Base-by-base conservation (phyloP, 2,329 filamentous ascomycete species). In the Colletotrichum siamense region DNA sequence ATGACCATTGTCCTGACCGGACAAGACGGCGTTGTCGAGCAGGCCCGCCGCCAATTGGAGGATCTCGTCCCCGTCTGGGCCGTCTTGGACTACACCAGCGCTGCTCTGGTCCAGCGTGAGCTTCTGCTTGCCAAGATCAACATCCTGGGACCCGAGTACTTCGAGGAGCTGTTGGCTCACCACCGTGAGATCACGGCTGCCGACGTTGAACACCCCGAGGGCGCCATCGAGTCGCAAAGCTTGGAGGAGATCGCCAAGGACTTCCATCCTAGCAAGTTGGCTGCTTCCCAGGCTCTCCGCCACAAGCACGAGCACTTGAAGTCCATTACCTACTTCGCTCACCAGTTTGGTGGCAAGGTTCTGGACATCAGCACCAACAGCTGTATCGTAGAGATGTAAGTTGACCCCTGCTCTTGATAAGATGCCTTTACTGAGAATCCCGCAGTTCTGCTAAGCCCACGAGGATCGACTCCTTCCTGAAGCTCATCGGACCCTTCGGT, bases 1-100 rank as follows among this genome's bases (percentile, higher is more conserved):
- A 99, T 99, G 97, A 99, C 97, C 73, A 99, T 99, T 82, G 97
- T 99, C 79, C 91, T 99, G 69, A 96, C 96, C 72, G 97, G 97
- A 16, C 96, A 98, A 87, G 97, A 99, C 82, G 96, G 96, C 71
- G 96, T 99, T 44, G 96, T 99, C 32, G 97, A 99, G 90, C 97
- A 99, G 88, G 97, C 97, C 72, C 93, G 97, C 79, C 91, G 97
- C 78, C 97, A 99, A 88, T 89, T 99, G 73, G 97, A 99, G 87
- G 97, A 99, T 82, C 89, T 99, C 67, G 97, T 99, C 28, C 97
- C 97, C 28, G 97, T 99, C 75, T 99, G 97, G 97, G 97, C 97
- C 69, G 97, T 99, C 39, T 89, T 99, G 74, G 97, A 99, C 87
- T 99, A 99, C 88, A 99, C 96, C 76, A 91, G 93, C 77, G 94